Conservation (phyloP, 352 stramenopile genomes). For the Phytophthora podocarpi region DNA sequence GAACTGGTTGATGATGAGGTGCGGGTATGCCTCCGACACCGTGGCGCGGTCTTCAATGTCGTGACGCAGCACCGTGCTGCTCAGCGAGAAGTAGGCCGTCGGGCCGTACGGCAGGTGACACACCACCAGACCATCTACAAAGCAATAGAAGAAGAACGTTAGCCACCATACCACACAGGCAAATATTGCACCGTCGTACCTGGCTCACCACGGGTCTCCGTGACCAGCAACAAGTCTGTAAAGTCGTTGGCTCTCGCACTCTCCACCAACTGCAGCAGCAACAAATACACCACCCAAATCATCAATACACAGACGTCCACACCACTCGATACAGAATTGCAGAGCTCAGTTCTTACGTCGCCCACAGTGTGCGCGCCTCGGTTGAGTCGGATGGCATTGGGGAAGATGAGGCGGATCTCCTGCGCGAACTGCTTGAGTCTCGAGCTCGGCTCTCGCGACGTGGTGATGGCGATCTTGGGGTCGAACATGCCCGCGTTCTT, state of each 20-base stretch:
- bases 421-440: constrained; percentile 99
- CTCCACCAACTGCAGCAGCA: constrained; percentile 93
- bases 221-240: constrained; percentile 98
- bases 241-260: constrained; percentile 96
- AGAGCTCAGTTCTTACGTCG: constrained; percentile 57
- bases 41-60: constrained; percentile 97
- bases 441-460: constrained; percentile 95
- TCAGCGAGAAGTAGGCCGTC: constrained; percentile 98
- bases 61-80: constrained; percentile 97
- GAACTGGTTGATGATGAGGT: constrained; percentile 98
- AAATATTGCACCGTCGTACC: too few relatives aligned
- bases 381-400: constrained; percentile 98
- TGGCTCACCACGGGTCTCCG: constrained; percentile 98
- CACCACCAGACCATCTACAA: constrained; percentile 95
- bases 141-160: constrained; percentile 8
- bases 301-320: not conserved
- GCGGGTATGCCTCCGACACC: constrained; percentile 93
- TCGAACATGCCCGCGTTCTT: constrained; percentile 97
- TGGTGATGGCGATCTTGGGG: constrained; percentile 98
- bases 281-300: constrained; percentile 1
- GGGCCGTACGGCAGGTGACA: constrained; percentile 99
- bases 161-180: too few relatives aligned
- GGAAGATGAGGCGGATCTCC: constrained; percentile 98
- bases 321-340: not conserved
- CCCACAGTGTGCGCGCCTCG: constrained; percentile 94